Evolutionary conservation across 306 rosid species (phyloP).

Genomic region (Ziziphus jujuba): DNA sequence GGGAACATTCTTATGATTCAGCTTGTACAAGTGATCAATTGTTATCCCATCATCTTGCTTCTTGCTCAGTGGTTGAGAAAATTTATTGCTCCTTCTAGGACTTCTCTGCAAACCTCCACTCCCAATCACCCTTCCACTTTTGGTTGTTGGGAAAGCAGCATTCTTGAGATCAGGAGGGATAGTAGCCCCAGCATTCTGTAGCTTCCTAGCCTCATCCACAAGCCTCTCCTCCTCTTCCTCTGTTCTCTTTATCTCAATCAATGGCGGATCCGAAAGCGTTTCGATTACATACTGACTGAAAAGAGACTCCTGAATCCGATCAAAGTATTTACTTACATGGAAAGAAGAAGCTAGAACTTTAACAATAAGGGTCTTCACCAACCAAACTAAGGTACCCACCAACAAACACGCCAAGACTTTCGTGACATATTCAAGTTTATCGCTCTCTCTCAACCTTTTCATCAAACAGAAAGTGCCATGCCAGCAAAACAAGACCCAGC

Average conservation of each 20-base stretch:
- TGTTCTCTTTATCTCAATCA: constrained; percentile 47
- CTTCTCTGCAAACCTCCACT: constrained; percentile 45
- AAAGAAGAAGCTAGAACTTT: constrained; percentile 84
- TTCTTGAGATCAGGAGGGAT: constrained; percentile 72
- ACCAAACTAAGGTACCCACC: constrained; percentile 69
- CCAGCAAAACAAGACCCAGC: constrained; percentile 77
- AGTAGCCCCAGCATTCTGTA: constrained; percentile 83
- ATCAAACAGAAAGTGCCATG: constrained; percentile 73
- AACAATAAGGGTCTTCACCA: constrained; percentile 67
- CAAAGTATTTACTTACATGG: constrained; percentile 80
- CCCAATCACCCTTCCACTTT: constrained; percentile 43
- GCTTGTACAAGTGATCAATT: constrained; percentile 68
- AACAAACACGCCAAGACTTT: constrained; percentile 64
- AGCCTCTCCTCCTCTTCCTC: constrained; percentile 77
- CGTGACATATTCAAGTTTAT: constrained; percentile 39
- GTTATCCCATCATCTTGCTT: constrained; percentile 59
- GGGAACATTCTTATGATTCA: constrained; percentile 63
- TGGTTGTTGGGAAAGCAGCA: constrained; percentile 30
- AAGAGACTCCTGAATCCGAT: constrained; percentile 79
- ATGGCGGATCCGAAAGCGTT: constrained; percentile 76
- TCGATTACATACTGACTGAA: constrained; percentile 81
- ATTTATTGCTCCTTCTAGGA: constrained; percentile 35
- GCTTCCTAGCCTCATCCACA: constrained; percentile 64
- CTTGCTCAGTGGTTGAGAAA: constrained; percentile 44
- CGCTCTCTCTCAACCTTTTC: constrained; percentile 57